These are phyloP conservation scores for Trichoderma simmonsii DNA, from an alignment of 2,329 filamentous ascomycete species.

Conservation along the genomic window DNA sequence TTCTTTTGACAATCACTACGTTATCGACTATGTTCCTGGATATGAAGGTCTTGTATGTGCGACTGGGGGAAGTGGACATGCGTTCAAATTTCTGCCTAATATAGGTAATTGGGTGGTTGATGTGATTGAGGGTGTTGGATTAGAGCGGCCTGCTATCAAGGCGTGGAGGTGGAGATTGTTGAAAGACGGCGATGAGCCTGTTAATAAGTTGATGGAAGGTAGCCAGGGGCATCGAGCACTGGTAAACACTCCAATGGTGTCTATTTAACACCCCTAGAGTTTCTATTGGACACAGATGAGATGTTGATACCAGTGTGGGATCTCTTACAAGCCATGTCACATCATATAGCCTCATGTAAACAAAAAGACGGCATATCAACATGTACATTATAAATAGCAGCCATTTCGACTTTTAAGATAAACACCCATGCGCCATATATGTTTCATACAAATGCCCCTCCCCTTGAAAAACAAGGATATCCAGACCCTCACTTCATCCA, in stretches of 20 bases:
- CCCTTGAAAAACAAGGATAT: neutral
- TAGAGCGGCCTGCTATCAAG: conserved; percentile 4
- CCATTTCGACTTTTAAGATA: neutral
- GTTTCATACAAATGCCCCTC: neutral
- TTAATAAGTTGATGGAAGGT: conserved; percentile 14
- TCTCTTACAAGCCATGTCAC: neutral
- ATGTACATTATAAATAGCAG: conserved; percentile 1
- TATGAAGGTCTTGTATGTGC: conserved; percentile 58
- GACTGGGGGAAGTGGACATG: conserved; percentile 60
- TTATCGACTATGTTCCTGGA: conserved; percentile 42
- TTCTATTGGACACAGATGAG: accelerated
- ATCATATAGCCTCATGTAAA: neutral
- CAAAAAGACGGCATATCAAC: neutral
- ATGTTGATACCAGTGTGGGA: neutral
- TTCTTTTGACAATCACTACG: conserved; percentile 34
- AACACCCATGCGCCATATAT: conserved; percentile 10
- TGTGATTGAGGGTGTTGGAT: conserved; percentile 30
- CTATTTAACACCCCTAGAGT: neutral
- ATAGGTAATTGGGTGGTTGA: conserved; percentile 55
- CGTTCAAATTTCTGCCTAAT: conserved; percentile 59
- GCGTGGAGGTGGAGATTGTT: conserved; percentile 15
- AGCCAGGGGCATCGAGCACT: neutral
- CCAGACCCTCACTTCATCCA: neutral
- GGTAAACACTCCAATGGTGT: neutral
- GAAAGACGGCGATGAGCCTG: neutral